Base-by-base conservation (phyloP, 2,329 filamentous ascomycete species). In the Aspergillus jensenii region DNA sequence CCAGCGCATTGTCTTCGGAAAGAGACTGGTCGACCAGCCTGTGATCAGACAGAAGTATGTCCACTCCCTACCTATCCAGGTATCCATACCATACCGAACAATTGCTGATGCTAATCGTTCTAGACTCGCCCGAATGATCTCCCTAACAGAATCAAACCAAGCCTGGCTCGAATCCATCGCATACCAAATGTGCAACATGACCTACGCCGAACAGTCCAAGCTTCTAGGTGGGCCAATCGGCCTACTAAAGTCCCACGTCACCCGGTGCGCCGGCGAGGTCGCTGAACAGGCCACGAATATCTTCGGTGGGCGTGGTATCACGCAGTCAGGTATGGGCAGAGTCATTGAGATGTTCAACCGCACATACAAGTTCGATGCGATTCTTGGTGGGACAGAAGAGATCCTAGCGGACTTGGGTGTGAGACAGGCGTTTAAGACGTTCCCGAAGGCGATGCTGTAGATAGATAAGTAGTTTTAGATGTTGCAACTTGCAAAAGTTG, bases 101-200 rank as follows among this genome's bases (percentile, higher is more conserved):
- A 11, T 9, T 31, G 1, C 1, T 12, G 27, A 31, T 11, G 27
- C 27, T 17, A 17, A 33, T 14, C 2, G 21, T 15, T 12, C 3
- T 58, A 87, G 84, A 65, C 85, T 96, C 57, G 91, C 91, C 60
- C 90, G 90, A 71, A 95, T 96, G 90, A 95, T 96, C 64, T 85
- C 89, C 4, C 85, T 90, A 50, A 84, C 87, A 64, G 91, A 96
- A 74, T 82, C 89, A n/a, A 88, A 90, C 76, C 91, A 96, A 74
- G 84, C 90, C 19, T 96, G 90, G 90, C 84, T 95, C 49, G 91
- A 96, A 74, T 86, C 84, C 43, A 87, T 95, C 69, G 91, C 90
- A 19, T 91, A 91, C 79, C 91, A 96, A 72, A 96, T 96, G 91
- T 89, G 84, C 78, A 82, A 91, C 73, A 91, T 96, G 89, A 84